Percentiles rank a stretch among this genome's conserved stretches.
Evolutionary conservation across 2,329 filamentous ascomycete species (phyloP).

Genomic region (Trichoderma hamatum): DNA sequence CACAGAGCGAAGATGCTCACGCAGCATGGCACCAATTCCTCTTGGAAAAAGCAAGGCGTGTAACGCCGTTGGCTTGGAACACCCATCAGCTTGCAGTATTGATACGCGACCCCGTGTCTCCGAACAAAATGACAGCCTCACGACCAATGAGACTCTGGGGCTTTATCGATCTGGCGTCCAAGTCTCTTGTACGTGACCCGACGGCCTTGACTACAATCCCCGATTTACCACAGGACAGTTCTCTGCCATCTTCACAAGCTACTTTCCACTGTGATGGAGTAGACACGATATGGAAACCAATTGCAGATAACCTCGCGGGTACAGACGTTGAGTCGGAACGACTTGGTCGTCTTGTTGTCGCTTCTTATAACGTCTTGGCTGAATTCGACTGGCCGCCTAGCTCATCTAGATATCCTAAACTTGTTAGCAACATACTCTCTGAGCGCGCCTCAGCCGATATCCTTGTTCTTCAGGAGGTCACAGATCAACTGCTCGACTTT

Average conservation of each 20-base stretch:
- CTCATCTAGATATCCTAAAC: conserved; percentile 45
- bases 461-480: conserved; percentile 64
- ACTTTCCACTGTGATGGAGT: neutral
- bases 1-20: conserved; percentile 55
- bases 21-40: conserved; percentile 54
- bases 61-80: conserved; percentile 54
- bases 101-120: conserved; percentile 47
- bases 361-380: conserved; percentile 58
- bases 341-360: conserved; percentile 41
- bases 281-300: neutral
- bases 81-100: conserved; percentile 55
- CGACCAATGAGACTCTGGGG: conserved; percentile 62
- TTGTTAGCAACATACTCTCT: conserved; percentile 51
- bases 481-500: conserved; percentile 62
- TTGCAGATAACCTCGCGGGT: neutral
- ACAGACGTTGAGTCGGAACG: neutral
- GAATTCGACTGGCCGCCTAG: conserved; percentile 54
- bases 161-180: conserved; percentile 44
- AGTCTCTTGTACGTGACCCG: neutral
- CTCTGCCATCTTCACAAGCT: neutral
- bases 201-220: neutral
- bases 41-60: conserved; percentile 53
- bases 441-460: conserved; percentile 49
- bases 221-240: neutral
- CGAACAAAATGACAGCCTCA: conserved; percentile 34